Base-by-base conservation (phyloP, 768 basidiomycete genomes). In the Fistulinella prunicolor region DNA sequence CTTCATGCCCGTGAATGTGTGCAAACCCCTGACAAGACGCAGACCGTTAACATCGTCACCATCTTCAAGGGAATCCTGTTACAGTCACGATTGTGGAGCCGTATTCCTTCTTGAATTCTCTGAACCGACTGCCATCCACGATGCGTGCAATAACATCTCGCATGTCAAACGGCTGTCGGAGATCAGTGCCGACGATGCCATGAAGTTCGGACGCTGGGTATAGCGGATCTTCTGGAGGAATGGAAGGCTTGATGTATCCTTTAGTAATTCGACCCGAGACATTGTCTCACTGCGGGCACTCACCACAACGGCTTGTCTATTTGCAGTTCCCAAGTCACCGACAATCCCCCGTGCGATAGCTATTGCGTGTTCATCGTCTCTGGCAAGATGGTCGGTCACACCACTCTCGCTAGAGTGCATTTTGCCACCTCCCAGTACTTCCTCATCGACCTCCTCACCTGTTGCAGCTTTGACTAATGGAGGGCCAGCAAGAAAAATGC, bases 91-190 rank as follows among this genome's bases (percentile, higher is more conserved):
- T 85, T 0, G 93, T 94, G 22, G 85, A 69, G 7, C 93, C 94
- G 60, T 94, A 97, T 63, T 95, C 94, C 63, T 86, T 88, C 78
- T 97, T 97, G 75, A 95, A 97, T 66, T 97, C 94, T 51, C 91
- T 77, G 63, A 97, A 94, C 38, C 81, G 79, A 60, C 89, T 93
- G 3, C 94, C 92, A 54, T 97, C 94, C 9, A 94, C 92, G 34
- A 94, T 72, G 22, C 94, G 83, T 22, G 93, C 85, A 56, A 97
- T 92, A 12, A 97, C 85, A 62, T 96, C 94, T 30, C 91, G 78
- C 86, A 95, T 93, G 64, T 96, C 93, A 62, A 94, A 95, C 0
- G 85, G 70, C 66, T 94, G 91, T 21, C 88, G 81, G 19, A 86
- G 77, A 60, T 96, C 94, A 3, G 90, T 88, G 6, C 92, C 92